Evolutionary conservation across 164 flowering plant species (phyloP).

Genomic region (Houttuynia cordata): DNA sequence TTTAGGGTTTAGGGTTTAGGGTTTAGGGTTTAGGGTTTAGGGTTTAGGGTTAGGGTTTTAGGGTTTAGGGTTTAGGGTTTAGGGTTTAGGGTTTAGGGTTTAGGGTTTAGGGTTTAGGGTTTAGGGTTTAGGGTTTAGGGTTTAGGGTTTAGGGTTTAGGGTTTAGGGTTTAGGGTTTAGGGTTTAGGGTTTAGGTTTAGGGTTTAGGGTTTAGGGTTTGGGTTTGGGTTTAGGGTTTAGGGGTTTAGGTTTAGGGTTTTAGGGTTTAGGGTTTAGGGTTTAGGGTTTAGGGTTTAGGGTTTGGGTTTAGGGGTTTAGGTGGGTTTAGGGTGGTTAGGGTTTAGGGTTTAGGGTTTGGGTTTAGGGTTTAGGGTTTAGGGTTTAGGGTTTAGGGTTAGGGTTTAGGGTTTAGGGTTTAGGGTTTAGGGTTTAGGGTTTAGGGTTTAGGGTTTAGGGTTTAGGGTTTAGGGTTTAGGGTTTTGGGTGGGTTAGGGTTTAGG

Average conservation of each 20-base stretch:
- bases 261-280: conserved; percentile 1
- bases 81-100: neutral
- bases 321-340: neutral
- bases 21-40: neutral
- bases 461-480: neutral
- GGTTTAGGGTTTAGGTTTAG: neutral
- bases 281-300: conserved; percentile 2
- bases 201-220: neutral
- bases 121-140: too few species aligned
- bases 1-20: neutral
- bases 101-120: neutral
- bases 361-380: neutral
- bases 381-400: neutral
- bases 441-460: neutral
- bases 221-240: neutral
- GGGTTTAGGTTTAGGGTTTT: too few species aligned
- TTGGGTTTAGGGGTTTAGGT: neutral
- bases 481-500: neutral
- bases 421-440: neutral
- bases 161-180: neutral
- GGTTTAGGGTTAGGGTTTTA: too few species aligned
- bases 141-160: too few species aligned
- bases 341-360: too few species aligned
- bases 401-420: neutral
- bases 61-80: too few species aligned